Evolutionary conservation across 2,329 filamentous ascomycete species (phyloP).

Genomic region (Trichoderma sp.): DNA sequence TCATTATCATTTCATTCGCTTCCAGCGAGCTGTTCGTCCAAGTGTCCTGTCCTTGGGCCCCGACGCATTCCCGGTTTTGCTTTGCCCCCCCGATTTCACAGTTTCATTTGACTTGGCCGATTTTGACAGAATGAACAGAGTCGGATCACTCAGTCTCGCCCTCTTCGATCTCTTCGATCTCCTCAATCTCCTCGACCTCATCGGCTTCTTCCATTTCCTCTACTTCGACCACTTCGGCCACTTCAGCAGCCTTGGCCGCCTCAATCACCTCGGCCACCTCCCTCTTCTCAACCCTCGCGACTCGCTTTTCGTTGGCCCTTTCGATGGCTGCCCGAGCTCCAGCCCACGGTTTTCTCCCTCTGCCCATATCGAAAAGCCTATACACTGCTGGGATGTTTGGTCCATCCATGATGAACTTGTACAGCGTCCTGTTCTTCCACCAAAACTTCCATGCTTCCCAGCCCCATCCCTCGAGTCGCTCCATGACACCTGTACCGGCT

Average conservation of each 20-base stretch:
- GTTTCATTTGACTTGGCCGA: not conserved
- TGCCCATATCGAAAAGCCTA: constrained; percentile 40
- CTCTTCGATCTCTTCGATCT: not conserved
- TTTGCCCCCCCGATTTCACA: not conserved
- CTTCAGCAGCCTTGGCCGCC: not conserved
- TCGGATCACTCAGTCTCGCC: not conserved
- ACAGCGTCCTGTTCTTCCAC: constrained; percentile 40
- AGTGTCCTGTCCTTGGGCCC: not conserved
- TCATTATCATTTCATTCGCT: constrained; percentile 6
- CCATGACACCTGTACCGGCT: constrained; percentile 41
- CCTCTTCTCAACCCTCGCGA: constrained; percentile 16
- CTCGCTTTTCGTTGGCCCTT: constrained; percentile 27
- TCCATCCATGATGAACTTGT: constrained; percentile 40
- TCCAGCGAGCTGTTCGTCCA: not conserved
- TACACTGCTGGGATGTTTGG: constrained; percentile 38
- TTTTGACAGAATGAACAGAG: not conserved
- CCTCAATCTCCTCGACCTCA: not conserved
- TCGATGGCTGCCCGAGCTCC: constrained; percentile 35
- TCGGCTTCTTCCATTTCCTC: not conserved
- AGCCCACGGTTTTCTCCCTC: constrained; percentile 39
- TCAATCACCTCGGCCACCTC: not conserved
- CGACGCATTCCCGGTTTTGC: not conserved
- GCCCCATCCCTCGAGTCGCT: constrained; percentile 38
- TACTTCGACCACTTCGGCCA: not conserved
- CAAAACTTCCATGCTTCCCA: constrained; percentile 43